Conservation (phyloP, 2,329 filamentous ascomycete genomes). For the Talaromyces sp. region DNA sequence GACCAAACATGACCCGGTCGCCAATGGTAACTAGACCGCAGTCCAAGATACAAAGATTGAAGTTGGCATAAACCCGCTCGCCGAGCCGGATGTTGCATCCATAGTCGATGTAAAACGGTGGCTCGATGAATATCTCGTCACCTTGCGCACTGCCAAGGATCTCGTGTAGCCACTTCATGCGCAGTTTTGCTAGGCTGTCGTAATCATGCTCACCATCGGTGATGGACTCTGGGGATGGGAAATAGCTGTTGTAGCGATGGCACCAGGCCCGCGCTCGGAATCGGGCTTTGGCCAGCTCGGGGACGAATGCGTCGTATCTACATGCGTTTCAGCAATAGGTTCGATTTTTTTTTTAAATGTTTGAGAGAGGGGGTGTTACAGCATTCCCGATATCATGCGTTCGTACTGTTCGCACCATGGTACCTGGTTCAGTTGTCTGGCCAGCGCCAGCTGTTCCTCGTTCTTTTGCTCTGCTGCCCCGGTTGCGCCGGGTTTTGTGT, state of each 20-base stretch:
- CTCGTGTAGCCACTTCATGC: constrained; percentile 44
- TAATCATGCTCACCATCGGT: constrained; percentile 12
- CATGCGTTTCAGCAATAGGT: background rate
- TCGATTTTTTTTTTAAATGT: background rate
- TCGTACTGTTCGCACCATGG: constrained; percentile 24
- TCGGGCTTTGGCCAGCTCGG: constrained; percentile 48
- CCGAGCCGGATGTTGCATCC: constrained; percentile 61
- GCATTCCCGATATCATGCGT: constrained; percentile 23
- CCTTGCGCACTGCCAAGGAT: constrained; percentile 50
- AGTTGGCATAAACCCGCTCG: constrained; percentile 52
- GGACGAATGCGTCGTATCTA: constrained; percentile 50
- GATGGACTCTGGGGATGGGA: constrained; percentile 32
- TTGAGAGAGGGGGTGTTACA: constrained; percentile 12
- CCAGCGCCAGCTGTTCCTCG: constrained; percentile 12
- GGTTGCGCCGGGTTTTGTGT: background rate
- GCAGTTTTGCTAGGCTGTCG: constrained; percentile 39
- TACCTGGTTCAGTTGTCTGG: constrained; percentile 11
- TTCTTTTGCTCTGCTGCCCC: constrained; percentile 9
- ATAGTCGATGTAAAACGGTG: constrained; percentile 59
- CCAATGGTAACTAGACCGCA: constrained; percentile 51
- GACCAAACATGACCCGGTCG: constrained; percentile 49
- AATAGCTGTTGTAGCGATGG: constrained; percentile 56
- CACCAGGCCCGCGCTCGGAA: constrained; percentile 53
- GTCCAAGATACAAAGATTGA: constrained; percentile 46
- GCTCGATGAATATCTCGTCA: constrained; percentile 52